Base-by-base conservation (phyloP, 495 filamentous ascomycete genomes). In the Neurospora discreta region DNA sequence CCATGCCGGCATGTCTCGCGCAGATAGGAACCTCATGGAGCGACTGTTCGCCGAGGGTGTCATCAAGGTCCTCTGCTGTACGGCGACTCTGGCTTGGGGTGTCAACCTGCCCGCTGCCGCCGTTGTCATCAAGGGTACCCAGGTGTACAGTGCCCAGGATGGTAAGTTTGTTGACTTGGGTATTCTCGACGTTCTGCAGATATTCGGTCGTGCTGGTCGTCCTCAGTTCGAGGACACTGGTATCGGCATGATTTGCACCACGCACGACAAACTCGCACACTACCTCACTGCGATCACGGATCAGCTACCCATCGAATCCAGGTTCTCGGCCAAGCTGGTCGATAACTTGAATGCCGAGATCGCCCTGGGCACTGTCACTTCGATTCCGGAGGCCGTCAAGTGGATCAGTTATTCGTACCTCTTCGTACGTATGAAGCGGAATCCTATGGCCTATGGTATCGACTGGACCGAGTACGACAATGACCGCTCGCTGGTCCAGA, bases 361-460 rank as follows among this genome's bases (percentile, higher is more conserved):
- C 71, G 88, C 93, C 0, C 84, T 99, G 20, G 95, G 95, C 11
- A 99, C 95, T 0, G 96, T 99, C 60, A 97, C 94, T 1, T 97
- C 94, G 8, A 89, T 99, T n/a, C 80, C 89, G 13, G 95, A 99
- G 80, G 95, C 91, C 6, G 93, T 97, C 1, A 91, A 95, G 76
- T 99, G 95, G 95, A 89, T 99, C 13, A 94, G 95, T 15, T 98
- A 99, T 79, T 97, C 95, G 3, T 99, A 98, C 78, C 86, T 99
- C 3, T 98, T 95, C 75, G 95, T 98, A 46, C 90, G 95, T 40
- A 98, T 98, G 95, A 89, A 92, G 78, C 89, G 90, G 58, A 97
- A 93, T 75, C 96, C 94, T 1, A 88, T 95, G 71, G 87, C 90
- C 9, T 99, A 99, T 78, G 96, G 94, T n/a, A 97, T 99, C 70